Conservation (phyloP, 2,329 filamentous ascomycete species). For the Colletotrichum sp. region DNA sequence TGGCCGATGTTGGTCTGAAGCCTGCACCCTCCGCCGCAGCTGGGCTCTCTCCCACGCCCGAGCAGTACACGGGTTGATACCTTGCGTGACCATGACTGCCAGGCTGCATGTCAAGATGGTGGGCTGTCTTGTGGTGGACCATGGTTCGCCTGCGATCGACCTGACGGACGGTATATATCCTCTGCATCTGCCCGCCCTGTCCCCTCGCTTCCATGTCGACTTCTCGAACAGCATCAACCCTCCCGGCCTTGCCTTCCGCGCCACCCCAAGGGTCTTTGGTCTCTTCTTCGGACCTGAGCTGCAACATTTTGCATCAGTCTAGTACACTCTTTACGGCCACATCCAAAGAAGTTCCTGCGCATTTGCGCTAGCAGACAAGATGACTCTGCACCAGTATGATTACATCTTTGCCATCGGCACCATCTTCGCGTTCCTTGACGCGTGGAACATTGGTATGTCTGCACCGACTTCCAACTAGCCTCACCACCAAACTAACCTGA, state of each 20-base stretch:
- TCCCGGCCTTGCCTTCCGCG: conserved; percentile 4
- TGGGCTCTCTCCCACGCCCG: not conserved
- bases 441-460: conserved; percentile 64
- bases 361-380: not conserved
- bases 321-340: not conserved
- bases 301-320: not conserved
- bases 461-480: not conserved
- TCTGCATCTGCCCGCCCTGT: not conserved
- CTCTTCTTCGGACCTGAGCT: not conserved
- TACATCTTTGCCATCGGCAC: conserved; percentile 69
- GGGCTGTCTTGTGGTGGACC: not conserved
- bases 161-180: conserved; percentile 11
- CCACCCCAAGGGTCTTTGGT: conserved; percentile 1
- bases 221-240: conserved; percentile 8
- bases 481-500: not conserved
- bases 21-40: not conserved
- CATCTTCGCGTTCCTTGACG: conserved; percentile 69
- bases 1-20: conserved; percentile 3
- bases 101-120: not conserved
- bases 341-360: not conserved
- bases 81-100: not conserved
- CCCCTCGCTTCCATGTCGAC: not conserved
- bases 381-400: conserved; percentile 56
- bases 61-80: not conserved
- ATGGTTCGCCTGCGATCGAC: not conserved